Base-by-base conservation (phyloP, 177 flowering plant genomes). In the Vitis hybrid region DNA sequence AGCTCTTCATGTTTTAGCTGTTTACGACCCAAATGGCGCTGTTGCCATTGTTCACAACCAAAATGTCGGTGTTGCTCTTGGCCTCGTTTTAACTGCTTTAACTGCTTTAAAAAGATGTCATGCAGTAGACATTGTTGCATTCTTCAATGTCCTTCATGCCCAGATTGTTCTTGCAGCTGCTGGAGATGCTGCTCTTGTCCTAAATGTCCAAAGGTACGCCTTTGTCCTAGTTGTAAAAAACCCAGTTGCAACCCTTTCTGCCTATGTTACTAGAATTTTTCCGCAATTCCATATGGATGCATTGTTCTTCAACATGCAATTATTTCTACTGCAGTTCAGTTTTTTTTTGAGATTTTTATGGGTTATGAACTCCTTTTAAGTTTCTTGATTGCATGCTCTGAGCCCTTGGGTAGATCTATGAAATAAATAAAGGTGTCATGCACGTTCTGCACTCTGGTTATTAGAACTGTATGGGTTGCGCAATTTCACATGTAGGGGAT, bases 191-290 rank as follows among this genome's bases (percentile, higher is more conserved):
- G 81, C 67, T 73, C 74, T n/a, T 68, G 77, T 63, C 81, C 78
- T 46, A 84, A 73, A 61, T 81, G 83, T 58, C 78, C 80, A 13
- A 76, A 76, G 79, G 64, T 80, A 80, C 24, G 67, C 65, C 32
- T 41, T 49, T 77, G 82, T 67, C 74, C 71, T 67, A 54, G 68
- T 56, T 82, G 86, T 82, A 79, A 27, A 80, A 72, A 69, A 10
- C 30, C 62, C 17, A 78, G 82, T 63, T 82, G 81, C 65, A 74
- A 73, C 63, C 73, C 82, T 20, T 76, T 81, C 73, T 74, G 62
- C 50, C 24, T 73, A 48, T 78, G 78, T 35, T 83, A 57, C 68
- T 79, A 74, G 70, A 21, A 65, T 17, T 49, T 65, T 61, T 41
- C 49, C 21, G 50, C 69, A 18, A 57, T 63, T 57, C 46, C 17